Evolutionary conservation across 306 rosid species (phyloP).

Genomic region (Vigna trinervia): DNA sequence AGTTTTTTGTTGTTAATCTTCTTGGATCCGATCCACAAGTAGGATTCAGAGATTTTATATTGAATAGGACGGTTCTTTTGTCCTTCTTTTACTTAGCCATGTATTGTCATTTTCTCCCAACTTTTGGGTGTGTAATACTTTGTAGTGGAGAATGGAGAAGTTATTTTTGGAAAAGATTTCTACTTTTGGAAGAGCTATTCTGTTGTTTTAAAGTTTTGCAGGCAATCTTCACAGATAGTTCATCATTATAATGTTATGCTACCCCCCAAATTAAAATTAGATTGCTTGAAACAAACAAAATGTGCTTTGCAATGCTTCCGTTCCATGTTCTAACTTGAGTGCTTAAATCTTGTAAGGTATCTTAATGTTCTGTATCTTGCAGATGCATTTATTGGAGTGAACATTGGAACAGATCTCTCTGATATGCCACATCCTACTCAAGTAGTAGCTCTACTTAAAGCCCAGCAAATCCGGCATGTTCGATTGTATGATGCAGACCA

Average conservation of each 20-base stretch:
- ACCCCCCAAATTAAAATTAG: background rate
- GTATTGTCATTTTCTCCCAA: conserved; percentile 34
- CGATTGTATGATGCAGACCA: conserved; percentile 74
- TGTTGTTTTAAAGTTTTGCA: background rate
- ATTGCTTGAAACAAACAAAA: conserved; percentile 6
- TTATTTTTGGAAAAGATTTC: background rate
- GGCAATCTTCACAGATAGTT: conserved; percentile 15
- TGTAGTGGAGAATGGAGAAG: background rate
- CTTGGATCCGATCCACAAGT: conserved; percentile 39
- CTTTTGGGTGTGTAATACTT: conserved; percentile 26
- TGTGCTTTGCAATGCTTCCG: conserved; percentile 19
- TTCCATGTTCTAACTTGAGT: conserved; percentile 26
- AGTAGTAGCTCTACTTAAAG: conserved; percentile 79
- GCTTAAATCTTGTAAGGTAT: background rate
- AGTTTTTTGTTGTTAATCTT: conserved; percentile 27
- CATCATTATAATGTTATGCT: background rate
- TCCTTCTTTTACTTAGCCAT: conserved; percentile 15
- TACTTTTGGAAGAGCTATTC: conserved; percentile 4
- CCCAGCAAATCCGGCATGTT: conserved; percentile 74
- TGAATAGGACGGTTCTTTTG: background rate
- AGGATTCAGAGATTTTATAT: conserved; percentile 36
- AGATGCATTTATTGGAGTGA: conserved; percentile 82
- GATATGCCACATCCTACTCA: conserved; percentile 93
- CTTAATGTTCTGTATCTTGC: conserved; percentile 44
- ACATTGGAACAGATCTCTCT: conserved; percentile 82